phyloP scores from a whole-genome alignment of 2,329 filamentous ascomycete species.

The Pseudogymnoascus sp. region DNA sequence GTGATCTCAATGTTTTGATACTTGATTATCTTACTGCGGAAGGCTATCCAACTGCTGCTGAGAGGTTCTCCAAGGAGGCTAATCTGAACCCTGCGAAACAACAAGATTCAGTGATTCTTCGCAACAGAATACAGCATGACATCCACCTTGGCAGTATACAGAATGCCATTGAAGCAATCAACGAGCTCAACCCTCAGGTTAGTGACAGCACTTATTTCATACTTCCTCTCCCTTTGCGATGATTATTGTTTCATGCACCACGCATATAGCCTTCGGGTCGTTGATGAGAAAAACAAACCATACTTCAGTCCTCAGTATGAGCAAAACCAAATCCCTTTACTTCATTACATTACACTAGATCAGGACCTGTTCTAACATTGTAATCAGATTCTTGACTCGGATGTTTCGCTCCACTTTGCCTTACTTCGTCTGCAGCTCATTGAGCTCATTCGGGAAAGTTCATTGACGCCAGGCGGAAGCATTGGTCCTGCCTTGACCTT shows the following conservation, averaged over 20 bases:
- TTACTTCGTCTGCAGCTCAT: constrained; percentile 86
- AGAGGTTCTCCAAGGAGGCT: constrained; percentile 89
- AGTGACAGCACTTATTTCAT: constrained; percentile 32
- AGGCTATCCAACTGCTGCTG: constrained; percentile 86
- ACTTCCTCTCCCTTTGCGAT: constrained; percentile 48
- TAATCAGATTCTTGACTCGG: constrained; percentile 73
- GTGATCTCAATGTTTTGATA: constrained; percentile 91
- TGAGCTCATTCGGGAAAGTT: constrained; percentile 80
- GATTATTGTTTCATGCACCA: constrained; percentile 99
- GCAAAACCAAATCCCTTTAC: constrained; percentile 33
- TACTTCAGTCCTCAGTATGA: constrained; percentile 88
- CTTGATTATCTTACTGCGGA: constrained; percentile 96
- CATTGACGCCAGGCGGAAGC: constrained; percentile 58
- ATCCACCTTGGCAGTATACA: constrained; percentile 85
- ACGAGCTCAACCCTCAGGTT: constrained; percentile 89
- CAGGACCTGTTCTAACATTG: constrained; percentile 17
- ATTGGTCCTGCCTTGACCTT: constrained; percentile 70
- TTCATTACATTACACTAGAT: constrained; percentile 18
- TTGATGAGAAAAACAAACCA: constrained; percentile 79
- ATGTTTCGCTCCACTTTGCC: constrained; percentile 80
- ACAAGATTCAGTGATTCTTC: constrained; percentile 64
- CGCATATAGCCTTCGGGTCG: constrained; percentile 83
- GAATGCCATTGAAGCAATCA: constrained; percentile 76
- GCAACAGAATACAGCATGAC: constrained; percentile 75
- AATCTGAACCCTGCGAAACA: constrained; percentile 73